Evolutionary conservation across 1,139 yeast genomes (phyloP), one percentile per base, ranked within the genome.

Genomic region (Williopsis jadinii): DNA sequence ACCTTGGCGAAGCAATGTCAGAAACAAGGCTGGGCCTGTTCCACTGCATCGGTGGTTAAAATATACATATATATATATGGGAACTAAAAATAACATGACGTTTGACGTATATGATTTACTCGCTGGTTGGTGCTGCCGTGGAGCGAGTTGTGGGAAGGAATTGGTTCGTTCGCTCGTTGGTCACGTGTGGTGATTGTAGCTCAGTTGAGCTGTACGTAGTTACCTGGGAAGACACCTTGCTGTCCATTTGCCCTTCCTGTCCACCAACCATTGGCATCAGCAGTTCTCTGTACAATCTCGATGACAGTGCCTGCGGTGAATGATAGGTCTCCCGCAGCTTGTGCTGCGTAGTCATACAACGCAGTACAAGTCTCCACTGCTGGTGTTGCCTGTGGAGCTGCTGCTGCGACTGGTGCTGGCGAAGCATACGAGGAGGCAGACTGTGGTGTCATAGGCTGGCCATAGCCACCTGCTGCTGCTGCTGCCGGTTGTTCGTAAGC

Each of bases 201-300:
- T 34, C 30, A 44, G 40, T 76, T 75, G 48, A 84, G 63, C 60
- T 84, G 90, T 30, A 92, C 97, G 58, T 92, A 92, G 61, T 90
- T 92, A 12, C 97, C 97, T 5, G 98, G 98, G 70, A 92, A 92
- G 8, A 81, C 85, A 41, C 98, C 98, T 42, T 81, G 80, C 47
- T 73, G 82, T 10, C 97, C 97, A 55, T 88, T 86, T 52, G 76
- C 68, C 41, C 72, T 68, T n/a, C 98, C 98, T 1, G 95, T 86
- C 98, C 98, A 92, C 98, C 98, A 92, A 3, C 95, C 97, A 55
- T 87, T 87, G 41, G 80, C 73, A 59, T 88, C 96, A 0, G 77
- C 72, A 2, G 95, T 83, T 55, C 85, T 80, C 58, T 87, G 86
- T 8, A 88, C 75, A 44, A 92, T 71, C 54, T 86, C 88, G 53